Evolutionary conservation across 768 basidiomycete species (phyloP).

Genomic region (Phlegmacium glaucopus): DNA sequence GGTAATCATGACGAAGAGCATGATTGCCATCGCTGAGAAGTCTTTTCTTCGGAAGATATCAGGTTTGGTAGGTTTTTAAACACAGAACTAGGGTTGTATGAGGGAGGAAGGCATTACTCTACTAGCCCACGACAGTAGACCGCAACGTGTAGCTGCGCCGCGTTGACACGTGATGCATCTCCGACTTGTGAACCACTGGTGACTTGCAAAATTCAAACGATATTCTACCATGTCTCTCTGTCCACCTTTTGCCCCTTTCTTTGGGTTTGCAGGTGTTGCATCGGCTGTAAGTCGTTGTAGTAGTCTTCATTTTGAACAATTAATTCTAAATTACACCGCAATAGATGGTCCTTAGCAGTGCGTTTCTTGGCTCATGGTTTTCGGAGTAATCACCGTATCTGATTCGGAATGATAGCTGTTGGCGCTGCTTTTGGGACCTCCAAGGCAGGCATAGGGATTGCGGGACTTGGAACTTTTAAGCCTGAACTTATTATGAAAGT

Average conservation of each 20-base stretch:
- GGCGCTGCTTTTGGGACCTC: conserved; percentile 97
- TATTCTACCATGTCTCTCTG: conserved; percentile 59
- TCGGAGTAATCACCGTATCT: conserved; percentile 2
- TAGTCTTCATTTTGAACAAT: background rate
- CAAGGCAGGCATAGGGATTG: conserved; percentile 96
- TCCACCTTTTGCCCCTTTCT: conserved; percentile 96
- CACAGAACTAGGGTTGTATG: too few relatives aligned
- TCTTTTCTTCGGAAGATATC: too few relatives aligned
- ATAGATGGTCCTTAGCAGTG: conserved; percentile 96
- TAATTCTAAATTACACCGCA: background rate
- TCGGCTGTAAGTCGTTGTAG: conserved; percentile 65
- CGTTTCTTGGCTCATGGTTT: conserved; percentile 29
- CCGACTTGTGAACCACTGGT: too few relatives aligned
- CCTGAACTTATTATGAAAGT: conserved; percentile 99
- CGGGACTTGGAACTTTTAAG: conserved; percentile 88
- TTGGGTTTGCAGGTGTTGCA: conserved; percentile 97
- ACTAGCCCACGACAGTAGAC: too few relatives aligned
- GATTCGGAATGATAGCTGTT: conserved; percentile 51
- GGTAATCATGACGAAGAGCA: conserved; percentile 54
- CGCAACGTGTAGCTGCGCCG: too few relatives aligned
- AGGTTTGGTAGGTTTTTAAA: too few relatives aligned
- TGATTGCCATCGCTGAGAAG: conserved; percentile 28
- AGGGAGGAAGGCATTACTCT: too few relatives aligned
- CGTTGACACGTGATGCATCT: too few relatives aligned
- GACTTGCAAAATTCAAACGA: too few relatives aligned